phyloP scores from a whole-genome alignment of 192 early-diverging fungal genomes.

The Coemansia sp. region DNA sequence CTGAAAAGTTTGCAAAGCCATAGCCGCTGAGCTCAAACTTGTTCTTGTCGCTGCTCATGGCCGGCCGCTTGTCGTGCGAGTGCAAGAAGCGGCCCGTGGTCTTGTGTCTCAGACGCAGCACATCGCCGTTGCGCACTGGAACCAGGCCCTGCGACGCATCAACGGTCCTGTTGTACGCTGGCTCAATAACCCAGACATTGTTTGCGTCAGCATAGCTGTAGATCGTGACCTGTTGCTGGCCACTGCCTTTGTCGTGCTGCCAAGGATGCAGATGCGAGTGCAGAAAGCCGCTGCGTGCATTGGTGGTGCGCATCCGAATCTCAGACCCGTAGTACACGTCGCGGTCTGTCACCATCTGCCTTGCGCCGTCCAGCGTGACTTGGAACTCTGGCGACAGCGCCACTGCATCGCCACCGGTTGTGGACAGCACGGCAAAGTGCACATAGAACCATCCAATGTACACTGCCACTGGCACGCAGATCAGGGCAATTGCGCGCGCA shows the following conservation, averaged over 20 bases:
- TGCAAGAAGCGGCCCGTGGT: conserved; percentile 64
- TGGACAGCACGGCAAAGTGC: conserved; percentile 80
- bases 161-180: conserved; percentile 43
- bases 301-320: conserved; percentile 46
- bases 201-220: conserved; percentile 83
- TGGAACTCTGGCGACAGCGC: conserved; percentile 94
- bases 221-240: conserved; percentile 80
- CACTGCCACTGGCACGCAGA: conserved; percentile 73
- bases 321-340: conserved; percentile 56
- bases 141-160: conserved; percentile 42
- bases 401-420: conserved; percentile 80
- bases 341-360: conserved; percentile 35
- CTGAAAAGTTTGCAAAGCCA: conserved; percentile 67
- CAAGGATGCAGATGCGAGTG: conserved; percentile 65
- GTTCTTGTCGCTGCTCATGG: conserved; percentile 63
- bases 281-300: conserved; percentile 50
- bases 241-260: conserved; percentile 63
- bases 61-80: conserved; percentile 71
- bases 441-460: conserved; percentile 88
- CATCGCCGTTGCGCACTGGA: conserved; percentile 63
- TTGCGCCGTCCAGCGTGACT: conserved; percentile 68
- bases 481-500: conserved; percentile 80
- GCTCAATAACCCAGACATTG: conserved; percentile 72
- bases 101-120: conserved; percentile 70
- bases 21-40: conserved; percentile 76